These are phyloP conservation scores for Nicotiana tabacum DNA, from an alignment of 257 asterid genomes.

Conservation along the genomic window DNA sequence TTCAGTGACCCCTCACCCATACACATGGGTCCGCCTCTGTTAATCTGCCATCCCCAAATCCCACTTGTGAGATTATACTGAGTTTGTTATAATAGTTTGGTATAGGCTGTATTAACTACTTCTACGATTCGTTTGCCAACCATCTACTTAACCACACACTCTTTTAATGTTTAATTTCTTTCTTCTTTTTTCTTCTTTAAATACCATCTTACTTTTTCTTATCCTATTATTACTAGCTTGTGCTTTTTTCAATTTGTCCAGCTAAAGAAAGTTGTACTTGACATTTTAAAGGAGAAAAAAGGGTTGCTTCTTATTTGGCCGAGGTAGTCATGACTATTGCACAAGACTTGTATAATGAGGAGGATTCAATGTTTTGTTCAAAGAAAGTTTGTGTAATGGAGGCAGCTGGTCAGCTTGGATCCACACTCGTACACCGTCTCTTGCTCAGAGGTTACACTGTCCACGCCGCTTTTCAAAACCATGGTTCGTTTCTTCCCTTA, in stretches of 20 bases:
- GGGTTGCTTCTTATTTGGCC: background rate
- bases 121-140: conserved; percentile 27
- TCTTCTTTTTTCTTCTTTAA: background rate
- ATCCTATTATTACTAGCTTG: background rate
- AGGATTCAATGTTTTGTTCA: background rate
- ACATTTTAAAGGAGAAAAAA: background rate
- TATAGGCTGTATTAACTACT: background rate
- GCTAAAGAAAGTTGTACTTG: background rate
- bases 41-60: no score
- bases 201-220: background rate
- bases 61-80: no score
- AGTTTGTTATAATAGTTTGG: background rate
- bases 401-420: conserved; percentile 69
- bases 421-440: conserved; percentile 64
- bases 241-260: background rate
- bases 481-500: conserved; percentile 25
- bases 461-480: conserved; percentile 75
- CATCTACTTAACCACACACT: conserved; percentile 44
- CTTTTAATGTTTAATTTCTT: conserved; percentile 34
- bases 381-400: conserved; percentile 88
- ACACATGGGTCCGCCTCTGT: no score
- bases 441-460: conserved; percentile 74
- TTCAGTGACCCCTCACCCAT: no score
- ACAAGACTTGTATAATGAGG: background rate
- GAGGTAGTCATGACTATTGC: background rate